phyloP scores from a whole-genome alignment of 352 stramenopile species.

The Globisporangium uncinulatum region DNA sequence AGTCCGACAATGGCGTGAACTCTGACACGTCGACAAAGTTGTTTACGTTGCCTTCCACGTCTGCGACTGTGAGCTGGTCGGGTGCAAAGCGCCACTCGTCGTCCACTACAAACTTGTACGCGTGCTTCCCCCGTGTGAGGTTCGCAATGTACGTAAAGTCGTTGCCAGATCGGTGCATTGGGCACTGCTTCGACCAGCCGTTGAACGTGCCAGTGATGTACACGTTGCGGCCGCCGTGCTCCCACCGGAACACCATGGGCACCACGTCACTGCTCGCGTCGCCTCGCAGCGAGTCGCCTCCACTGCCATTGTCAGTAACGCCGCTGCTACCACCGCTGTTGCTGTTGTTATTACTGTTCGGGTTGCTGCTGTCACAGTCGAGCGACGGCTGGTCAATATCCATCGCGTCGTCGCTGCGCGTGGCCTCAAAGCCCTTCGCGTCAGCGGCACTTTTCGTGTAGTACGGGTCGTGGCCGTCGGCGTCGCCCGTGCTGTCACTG shows the following conservation, averaged over 20 bases:
- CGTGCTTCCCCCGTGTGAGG: constrained; percentile 95
- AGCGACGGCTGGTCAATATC: constrained; percentile 49
- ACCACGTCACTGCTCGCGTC: constrained; percentile 39
- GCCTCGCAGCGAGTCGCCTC: constrained; percentile 4
- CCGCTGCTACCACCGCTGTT: constrained; percentile 11
- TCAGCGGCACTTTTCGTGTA: constrained; percentile 10
- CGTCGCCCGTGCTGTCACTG: constrained; percentile 2
- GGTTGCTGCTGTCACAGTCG: constrained; percentile 5
- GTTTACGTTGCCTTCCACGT: constrained; percentile 99
- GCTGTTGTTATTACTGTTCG: not conserved
- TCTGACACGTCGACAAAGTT: constrained; percentile 99
- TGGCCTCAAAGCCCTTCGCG: not conserved
- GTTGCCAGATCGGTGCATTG: constrained; percentile 99
- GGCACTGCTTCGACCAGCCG: constrained; percentile 97
- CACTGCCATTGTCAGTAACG: not conserved
- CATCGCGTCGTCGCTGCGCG: constrained; percentile 39
- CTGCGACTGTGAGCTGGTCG: constrained; percentile 95
- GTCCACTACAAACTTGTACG: constrained; percentile 99
- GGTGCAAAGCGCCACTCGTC: constrained; percentile 97
- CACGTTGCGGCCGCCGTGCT: constrained; percentile 94
- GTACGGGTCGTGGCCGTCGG: constrained; percentile 12
- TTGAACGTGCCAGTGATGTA: constrained; percentile 99
- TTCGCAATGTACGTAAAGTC: constrained; percentile 99
- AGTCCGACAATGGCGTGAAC: constrained; percentile 88
- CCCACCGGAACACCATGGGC: constrained; percentile 98